These are phyloP conservation scores for Pascua guehoae DNA, from an alignment of 1,284 basidiomycete species.

Conservation along the genomic window DNA sequence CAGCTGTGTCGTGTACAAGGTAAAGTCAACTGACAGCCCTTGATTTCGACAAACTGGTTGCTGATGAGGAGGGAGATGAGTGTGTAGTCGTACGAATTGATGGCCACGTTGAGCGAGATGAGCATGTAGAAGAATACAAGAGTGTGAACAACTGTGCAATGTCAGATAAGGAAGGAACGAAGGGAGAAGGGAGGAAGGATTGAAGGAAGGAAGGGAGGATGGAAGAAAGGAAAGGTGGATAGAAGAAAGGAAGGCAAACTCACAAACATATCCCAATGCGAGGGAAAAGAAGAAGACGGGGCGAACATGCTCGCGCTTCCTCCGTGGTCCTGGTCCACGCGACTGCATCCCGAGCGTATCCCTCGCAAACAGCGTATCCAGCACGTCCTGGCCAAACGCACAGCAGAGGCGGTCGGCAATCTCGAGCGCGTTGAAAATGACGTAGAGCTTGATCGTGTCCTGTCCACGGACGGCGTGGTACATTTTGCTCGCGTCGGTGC, in stretches of 20 bases:
- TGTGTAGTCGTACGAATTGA: slow-evolving; percentile 97
- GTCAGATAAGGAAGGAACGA: background rate
- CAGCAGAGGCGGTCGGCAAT: slow-evolving; percentile 93
- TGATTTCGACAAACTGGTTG: slow-evolving; percentile 99
- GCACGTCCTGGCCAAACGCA: slow-evolving; percentile 94
- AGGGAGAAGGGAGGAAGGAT: too few relatives aligned
- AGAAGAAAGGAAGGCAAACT: slow-evolving; percentile 29
- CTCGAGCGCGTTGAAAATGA: slow-evolving; percentile 98
- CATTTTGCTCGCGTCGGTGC: slow-evolving; percentile 96
- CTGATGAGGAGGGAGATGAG: slow-evolving; percentile 90
- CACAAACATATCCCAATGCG: slow-evolving; percentile 78
- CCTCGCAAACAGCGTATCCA: slow-evolving; percentile 92
- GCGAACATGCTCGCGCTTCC: slow-evolving; percentile 53
- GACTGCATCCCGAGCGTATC: slow-evolving; percentile 65
- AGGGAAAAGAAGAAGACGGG: slow-evolving; percentile 83
- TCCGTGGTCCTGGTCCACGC: slow-evolving; percentile 4
- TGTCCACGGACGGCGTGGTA: slow-evolving; percentile 99
- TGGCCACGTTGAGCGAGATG: slow-evolving; percentile 91
- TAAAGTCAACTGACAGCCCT: slow-evolving; percentile 65
- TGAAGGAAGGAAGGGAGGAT: too few relatives aligned
- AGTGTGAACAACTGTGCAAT: slow-evolving; percentile 68
- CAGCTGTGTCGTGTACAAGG: background rate
- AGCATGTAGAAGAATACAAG: slow-evolving; percentile 97
- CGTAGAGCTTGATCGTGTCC: slow-evolving; percentile 97
- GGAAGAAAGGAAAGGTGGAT: too few relatives aligned